Conservation (phyloP, 1,284 basidiomycete species). For the Cryptococcus sp. region DNA sequence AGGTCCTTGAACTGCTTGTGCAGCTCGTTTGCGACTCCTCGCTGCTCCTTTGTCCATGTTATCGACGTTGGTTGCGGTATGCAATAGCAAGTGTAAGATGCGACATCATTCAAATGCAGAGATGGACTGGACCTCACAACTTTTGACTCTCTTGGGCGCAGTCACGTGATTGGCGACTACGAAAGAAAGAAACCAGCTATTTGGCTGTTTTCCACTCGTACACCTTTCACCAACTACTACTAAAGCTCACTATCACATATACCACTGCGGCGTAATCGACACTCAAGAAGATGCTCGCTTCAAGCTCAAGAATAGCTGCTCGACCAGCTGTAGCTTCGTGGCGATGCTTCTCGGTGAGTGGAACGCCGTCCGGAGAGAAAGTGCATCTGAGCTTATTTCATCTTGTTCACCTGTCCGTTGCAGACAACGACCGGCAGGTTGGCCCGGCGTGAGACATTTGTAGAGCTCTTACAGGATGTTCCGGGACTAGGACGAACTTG, state of each 20-base stretch:
- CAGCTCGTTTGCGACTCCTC: slow-evolving; percentile 37
- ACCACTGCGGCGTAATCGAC: not conserved
- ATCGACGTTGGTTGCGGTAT: not conserved
- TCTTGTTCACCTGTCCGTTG: not conserved
- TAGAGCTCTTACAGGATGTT: slow-evolving; percentile 43
- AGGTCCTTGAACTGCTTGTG: not conserved
- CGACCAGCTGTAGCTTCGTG: slow-evolving; percentile 10
- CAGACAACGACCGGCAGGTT: slow-evolving; percentile 25
- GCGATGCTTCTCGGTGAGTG: slow-evolving; percentile 18
- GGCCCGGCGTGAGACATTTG: slow-evolving; percentile 25
- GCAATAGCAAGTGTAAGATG: no score
- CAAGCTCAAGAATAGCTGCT: slow-evolving; percentile 29
- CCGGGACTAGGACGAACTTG: slow-evolving; percentile 32
- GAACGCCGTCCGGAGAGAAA: not conserved
- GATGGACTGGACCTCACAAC: no score
- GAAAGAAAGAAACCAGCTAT: not conserved
- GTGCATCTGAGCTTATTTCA: not conserved
- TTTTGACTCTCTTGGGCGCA: no score
- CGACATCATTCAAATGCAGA: no score
- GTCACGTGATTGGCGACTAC: slow-evolving; percentile 13
- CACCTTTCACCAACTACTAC: not conserved
- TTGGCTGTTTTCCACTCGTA: not conserved
- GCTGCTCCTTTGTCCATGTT: slow-evolving; percentile 50
- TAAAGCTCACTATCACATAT: not conserved
- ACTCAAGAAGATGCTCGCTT: slow-evolving; percentile 29